Percentiles rank a stretch among this genome's conserved stretches.
Evolutionary conservation across 371 early-diverging fungal species (phyloP).

Genomic region (Apophysomyces ossiformis): DNA sequence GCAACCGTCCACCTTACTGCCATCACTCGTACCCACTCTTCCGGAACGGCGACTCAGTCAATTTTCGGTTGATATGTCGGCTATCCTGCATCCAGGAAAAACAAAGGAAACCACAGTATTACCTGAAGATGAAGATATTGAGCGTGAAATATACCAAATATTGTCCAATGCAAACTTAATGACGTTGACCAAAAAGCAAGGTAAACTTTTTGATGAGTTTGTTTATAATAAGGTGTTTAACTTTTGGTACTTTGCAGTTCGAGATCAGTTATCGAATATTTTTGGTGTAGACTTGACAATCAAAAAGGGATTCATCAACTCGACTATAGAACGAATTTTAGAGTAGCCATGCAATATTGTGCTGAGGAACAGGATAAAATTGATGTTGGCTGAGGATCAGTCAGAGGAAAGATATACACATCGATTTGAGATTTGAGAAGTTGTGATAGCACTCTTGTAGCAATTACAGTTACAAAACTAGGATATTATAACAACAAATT

Average conservation of each 20-base stretch:
- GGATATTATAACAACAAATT: no score
- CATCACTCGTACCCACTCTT: conserved; percentile 5
- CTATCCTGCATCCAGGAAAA: conserved; percentile 21
- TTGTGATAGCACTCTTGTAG: no score
- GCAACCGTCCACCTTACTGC: conserved; percentile 83
- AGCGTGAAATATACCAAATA: conserved; percentile 78
- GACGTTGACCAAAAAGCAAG: conserved; percentile 82
- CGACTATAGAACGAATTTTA: conserved; percentile 73
- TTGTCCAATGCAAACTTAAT: conserved; percentile 79
- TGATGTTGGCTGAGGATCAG: no score
- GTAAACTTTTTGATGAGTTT: conserved; percentile 30
- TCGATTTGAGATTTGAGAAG: no score
- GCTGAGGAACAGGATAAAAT: no score
- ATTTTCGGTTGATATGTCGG: conserved; percentile 36
- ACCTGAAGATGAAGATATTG: conserved; percentile 88
- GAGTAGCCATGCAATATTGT: conserved; percentile 13
- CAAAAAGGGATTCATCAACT: conserved; percentile 86
- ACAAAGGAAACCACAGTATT: conserved; percentile 27
- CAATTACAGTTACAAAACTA: no score
- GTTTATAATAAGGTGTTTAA: background rate
- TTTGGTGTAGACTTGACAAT: conserved; percentile 85
- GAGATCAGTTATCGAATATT: conserved; percentile 73
- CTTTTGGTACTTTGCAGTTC: conserved; percentile 52
- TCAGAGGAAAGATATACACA: no score
- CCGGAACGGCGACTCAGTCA: conserved; percentile 25